Evolutionary conservation across 2,329 filamentous ascomycete species (phyloP).

Genomic region (Apiospora aurea): DNA sequence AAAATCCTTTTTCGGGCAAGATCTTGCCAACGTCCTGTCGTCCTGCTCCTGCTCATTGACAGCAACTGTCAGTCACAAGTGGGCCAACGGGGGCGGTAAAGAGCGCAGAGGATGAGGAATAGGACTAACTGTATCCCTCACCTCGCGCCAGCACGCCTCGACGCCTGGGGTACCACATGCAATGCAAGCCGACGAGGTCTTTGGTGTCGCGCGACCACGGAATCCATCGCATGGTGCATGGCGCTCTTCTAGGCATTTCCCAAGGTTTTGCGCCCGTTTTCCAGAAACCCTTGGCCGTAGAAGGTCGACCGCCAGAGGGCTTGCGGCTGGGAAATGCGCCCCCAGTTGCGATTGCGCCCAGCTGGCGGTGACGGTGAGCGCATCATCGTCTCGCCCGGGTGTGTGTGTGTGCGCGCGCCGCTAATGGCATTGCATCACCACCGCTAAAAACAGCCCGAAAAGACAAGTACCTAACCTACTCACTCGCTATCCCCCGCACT

Average conservation of each 20-base stretch:
- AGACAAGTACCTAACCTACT: background rate
- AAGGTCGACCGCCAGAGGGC: background rate
- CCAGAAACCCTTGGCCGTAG: background rate
- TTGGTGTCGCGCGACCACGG: background rate
- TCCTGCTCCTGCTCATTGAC: background rate
- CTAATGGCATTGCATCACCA: constrained; percentile 1
- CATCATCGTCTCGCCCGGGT: background rate
- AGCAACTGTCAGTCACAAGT: background rate
- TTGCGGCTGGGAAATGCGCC: background rate
- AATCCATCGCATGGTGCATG: background rate
- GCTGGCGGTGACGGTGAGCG: background rate
- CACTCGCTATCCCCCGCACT: background rate
- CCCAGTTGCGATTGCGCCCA: background rate
- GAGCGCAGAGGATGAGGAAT: background rate
- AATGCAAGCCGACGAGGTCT: background rate
- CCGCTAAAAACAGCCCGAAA: background rate
- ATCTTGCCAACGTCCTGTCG: background rate
- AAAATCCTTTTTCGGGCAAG: background rate
- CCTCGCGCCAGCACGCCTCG: background rate
- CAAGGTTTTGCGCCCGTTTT: background rate
- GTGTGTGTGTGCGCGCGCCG: background rate
- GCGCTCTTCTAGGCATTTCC: background rate
- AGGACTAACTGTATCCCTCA: background rate
- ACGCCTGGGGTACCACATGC: background rate
- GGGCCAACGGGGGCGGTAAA: background rate